Conservation (phyloP, 179 eudicot species). For the Nepenthes alata region DNA sequence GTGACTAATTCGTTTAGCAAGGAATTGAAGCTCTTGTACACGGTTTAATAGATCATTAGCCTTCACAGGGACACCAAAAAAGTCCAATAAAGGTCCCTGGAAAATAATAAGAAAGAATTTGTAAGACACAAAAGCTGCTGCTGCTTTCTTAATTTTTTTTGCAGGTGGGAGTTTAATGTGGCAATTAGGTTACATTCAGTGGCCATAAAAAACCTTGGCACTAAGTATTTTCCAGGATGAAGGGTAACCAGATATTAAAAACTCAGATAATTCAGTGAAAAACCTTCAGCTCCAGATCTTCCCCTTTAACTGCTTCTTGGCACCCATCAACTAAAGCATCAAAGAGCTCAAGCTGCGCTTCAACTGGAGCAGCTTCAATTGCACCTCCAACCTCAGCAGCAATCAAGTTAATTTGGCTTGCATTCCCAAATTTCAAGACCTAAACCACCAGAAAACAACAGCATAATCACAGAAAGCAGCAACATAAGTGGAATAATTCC, state of each 20-base stretch:
- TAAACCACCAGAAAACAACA: constrained; percentile 11
- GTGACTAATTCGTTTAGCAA: constrained; percentile 74
- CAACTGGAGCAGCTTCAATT: constrained; percentile 78
- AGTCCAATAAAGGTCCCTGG: constrained; percentile 89
- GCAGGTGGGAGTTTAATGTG: too few species aligned
- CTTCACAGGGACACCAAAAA: constrained; percentile 94
- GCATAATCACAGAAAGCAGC: neutral
- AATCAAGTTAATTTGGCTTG: constrained; percentile 69
- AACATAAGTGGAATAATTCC: too few species aligned
- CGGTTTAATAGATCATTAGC: constrained; percentile 82
- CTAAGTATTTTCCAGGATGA: too few species aligned
- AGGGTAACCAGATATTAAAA: too few species aligned
- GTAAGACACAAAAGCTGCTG: neutral
- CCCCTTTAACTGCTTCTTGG: constrained; percentile 68
- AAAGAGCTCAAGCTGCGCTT: constrained; percentile 88
- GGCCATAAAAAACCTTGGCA: too few species aligned
- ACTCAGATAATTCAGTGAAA: neutral
- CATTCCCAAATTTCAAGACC: constrained; percentile 93
- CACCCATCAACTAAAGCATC: constrained; percentile 90
- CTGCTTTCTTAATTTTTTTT: neutral
- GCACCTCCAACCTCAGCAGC: constrained; percentile 90
- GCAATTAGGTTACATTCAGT: too few species aligned
- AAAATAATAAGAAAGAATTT: neutral
- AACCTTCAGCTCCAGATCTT: constrained; percentile 64
- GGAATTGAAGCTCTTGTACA: constrained; percentile 83